Conservation (phyloP, 2,329 filamentous ascomycete genomes). For the Podosphaera aphanis region DNA sequence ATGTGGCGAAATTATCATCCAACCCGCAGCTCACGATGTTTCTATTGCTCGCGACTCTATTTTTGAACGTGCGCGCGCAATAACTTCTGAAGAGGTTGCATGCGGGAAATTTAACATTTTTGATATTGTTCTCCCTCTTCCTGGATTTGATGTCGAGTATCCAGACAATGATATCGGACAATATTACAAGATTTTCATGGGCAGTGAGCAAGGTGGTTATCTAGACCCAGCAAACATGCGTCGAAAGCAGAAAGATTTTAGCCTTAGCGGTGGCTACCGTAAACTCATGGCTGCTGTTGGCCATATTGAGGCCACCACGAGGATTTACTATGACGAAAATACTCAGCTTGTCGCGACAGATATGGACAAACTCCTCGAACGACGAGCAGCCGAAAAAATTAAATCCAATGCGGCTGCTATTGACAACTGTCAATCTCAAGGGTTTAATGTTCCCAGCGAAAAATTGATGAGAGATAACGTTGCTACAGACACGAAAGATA, state of each 20-base stretch:
- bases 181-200: slow-evolving; percentile 77
- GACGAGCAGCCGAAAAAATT: neutral
- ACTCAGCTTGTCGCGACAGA: slow-evolving; percentile 84
- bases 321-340: slow-evolving; percentile 41
- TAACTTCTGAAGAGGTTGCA: slow-evolving; percentile 55
- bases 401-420: neutral
- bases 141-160: slow-evolving; percentile 75
- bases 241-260: slow-evolving; percentile 64
- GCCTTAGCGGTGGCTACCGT: slow-evolving; percentile 69
- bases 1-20: slow-evolving; percentile 21
- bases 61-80: slow-evolving; percentile 45
- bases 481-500: neutral
- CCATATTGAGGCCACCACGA: slow-evolving; percentile 31
- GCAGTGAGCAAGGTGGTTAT: slow-evolving; percentile 46
- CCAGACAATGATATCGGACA: slow-evolving; percentile 62
- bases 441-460: neutral
- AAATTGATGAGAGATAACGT: neutral
- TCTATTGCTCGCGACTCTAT: slow-evolving; percentile 28
- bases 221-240: slow-evolving; percentile 76
- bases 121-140: slow-evolving; percentile 78
- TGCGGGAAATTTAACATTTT: slow-evolving; percentile 60
- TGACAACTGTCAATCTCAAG: neutral
- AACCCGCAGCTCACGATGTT: slow-evolving; percentile 32
- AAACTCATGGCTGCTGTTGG: slow-evolving; percentile 54
- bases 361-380: slow-evolving; percentile 27